phyloP scores from a whole-genome alignment of 225 moss, liverwort and hornwort species.

The Marchantia polymorpha region DNA sequence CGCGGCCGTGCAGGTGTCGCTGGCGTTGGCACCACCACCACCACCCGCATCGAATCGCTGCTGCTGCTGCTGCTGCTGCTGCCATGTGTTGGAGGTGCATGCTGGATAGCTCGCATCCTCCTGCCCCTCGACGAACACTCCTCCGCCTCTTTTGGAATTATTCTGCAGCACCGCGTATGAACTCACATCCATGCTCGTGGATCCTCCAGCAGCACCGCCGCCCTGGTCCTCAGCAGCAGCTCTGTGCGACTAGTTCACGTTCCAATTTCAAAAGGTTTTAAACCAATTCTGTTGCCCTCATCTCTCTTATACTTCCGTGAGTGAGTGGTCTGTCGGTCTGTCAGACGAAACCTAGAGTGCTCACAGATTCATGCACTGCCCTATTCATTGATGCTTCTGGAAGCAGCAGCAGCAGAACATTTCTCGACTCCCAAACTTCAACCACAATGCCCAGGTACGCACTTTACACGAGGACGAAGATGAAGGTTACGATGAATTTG shows the following conservation, averaged over 20 bases:
- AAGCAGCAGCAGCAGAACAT: too few species aligned
- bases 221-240: conserved; percentile 5
- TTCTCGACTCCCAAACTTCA: not conserved
- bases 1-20: not conserved
- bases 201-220: conserved; percentile 1
- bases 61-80: too few species aligned
- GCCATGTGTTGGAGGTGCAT: conserved; percentile 28
- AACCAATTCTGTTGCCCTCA: not conserved
- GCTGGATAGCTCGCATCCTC: conserved; percentile 26
- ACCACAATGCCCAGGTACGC: not conserved
- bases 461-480: not conserved
- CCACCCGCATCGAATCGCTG: conserved; percentile 16
- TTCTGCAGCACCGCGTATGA: conserved; percentile 30
- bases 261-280: conserved; percentile 8
- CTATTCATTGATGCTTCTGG: not conserved
- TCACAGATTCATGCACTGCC: not conserved
- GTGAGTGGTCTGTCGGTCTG: not conserved
- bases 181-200: conserved; percentile 37
- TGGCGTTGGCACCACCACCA: conserved; percentile 25
- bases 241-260: conserved; percentile 19
- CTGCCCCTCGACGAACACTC: conserved; percentile 21
- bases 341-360: not conserved
- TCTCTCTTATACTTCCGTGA: not conserved
- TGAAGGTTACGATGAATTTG: not conserved
- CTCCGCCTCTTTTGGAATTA: conserved; percentile 7